These are phyloP conservation scores for Aspergillus kassunensis DNA, from an alignment of 495 filamentous ascomycete genomes.

Conservation along the genomic window DNA sequence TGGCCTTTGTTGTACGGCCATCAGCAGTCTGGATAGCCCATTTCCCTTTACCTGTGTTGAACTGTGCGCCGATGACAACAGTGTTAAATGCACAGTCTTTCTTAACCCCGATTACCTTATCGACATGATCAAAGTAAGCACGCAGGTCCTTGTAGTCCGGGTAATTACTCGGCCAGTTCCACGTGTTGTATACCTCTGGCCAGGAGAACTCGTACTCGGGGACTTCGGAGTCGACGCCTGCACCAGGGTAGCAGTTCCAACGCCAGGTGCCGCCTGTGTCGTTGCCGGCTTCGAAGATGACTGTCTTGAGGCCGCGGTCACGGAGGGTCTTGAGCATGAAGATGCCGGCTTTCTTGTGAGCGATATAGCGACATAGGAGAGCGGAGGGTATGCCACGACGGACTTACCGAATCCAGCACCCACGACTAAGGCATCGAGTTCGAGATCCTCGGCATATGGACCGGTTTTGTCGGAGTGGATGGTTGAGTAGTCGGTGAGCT, in stretches of 20 bases:
- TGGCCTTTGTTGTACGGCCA: conserved; percentile 16
- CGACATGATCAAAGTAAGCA: conserved; percentile 54
- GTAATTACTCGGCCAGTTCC: conserved; percentile 51
- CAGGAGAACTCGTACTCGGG: conserved; percentile 50
- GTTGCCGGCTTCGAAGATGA: conserved; percentile 43
- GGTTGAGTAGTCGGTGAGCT: background rate
- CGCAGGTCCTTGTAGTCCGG: conserved; percentile 48
- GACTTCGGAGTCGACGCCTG: conserved; percentile 47
- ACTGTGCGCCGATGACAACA: conserved; percentile 33
- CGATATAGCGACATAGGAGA: conserved; percentile 7
- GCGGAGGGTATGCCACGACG: conserved; percentile 34
- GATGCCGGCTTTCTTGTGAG: background rate
- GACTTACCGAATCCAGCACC: conserved; percentile 36
- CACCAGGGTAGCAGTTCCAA: conserved; percentile 52
- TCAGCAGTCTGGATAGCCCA: conserved; percentile 21
- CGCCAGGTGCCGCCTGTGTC: conserved; percentile 50
- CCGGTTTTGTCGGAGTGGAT: background rate
- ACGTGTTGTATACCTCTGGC: conserved; percentile 50
- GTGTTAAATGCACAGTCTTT: conserved; percentile 53
- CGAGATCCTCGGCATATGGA: background rate
- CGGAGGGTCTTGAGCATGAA: conserved; percentile 23
- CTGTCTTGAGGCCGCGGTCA: conserved; percentile 29
- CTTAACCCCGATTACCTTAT: conserved; percentile 44
- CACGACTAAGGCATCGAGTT: conserved; percentile 28
- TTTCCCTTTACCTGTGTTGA: conserved; percentile 33